These are phyloP conservation scores for Kodamaea kaohsiungensis DNA, from an alignment of 805 yeast species.

Conservation along the genomic window DNA sequence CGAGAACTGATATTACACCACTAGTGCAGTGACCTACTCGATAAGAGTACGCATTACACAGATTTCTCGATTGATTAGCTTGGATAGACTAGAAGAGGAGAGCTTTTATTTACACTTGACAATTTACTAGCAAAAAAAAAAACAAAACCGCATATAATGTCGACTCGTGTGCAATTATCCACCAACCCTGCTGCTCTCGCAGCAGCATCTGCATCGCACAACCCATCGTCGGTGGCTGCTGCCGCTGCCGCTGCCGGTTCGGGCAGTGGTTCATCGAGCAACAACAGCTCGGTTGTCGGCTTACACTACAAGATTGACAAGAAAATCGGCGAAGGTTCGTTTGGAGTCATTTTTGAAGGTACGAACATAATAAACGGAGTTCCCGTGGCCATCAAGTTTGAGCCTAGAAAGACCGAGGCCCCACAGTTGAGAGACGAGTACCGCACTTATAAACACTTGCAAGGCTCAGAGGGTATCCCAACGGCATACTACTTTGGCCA, in stretches of 20 bases:
- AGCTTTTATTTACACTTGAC: background rate
- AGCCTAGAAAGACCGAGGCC: slow-evolving; percentile 77
- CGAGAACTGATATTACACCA: background rate
- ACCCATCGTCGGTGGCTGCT: slow-evolving; percentile 14
- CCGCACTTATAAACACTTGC: slow-evolving; percentile 71
- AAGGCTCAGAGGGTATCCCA: slow-evolving; percentile 74
- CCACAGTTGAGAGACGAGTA: slow-evolving; percentile 84
- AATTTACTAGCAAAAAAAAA: background rate
- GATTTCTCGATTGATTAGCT: background rate
- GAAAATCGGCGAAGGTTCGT: slow-evolving; percentile 86
- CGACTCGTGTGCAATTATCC: slow-evolving; percentile 27
- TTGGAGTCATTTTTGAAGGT: slow-evolving; percentile 84
- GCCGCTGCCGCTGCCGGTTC: slow-evolving; percentile 17
- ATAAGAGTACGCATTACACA: no score
- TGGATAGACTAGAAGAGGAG: no score
- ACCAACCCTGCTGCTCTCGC: slow-evolving; percentile 42
- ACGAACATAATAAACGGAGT: slow-evolving; percentile 65
- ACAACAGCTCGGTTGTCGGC: slow-evolving; percentile 49
- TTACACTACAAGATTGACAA: slow-evolving; percentile 78
- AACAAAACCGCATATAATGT: slow-evolving; percentile 14
- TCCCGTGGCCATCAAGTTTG: slow-evolving; percentile 79
- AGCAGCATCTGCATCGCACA: slow-evolving; percentile 38
- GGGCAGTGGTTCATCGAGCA: slow-evolving; percentile 17
- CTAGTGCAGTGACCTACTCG: no score
- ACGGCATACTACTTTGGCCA: slow-evolving; percentile 83